These are phyloP conservation scores for Emericellopsis atlantica DNA, from an alignment of 2,329 filamentous ascomycete species.

Conservation along the genomic window DNA sequence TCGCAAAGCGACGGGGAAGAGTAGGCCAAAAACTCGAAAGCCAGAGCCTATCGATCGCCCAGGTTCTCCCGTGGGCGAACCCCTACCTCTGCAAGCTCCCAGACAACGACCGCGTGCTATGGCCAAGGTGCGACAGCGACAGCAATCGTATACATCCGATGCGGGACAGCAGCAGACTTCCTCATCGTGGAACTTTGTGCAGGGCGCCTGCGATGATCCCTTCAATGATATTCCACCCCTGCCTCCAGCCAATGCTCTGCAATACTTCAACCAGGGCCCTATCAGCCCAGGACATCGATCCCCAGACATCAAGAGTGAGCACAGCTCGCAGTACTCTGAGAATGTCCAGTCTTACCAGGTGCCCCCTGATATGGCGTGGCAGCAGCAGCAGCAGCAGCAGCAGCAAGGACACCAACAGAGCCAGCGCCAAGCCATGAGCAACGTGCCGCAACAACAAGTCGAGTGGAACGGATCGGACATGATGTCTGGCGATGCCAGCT, in stretches of 20 bases:
- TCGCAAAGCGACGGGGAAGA: constrained; percentile 19
- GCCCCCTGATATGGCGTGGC: constrained; percentile 8
- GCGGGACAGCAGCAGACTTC: constrained; percentile 10
- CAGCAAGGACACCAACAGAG: constrained; percentile 7
- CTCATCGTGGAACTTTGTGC: constrained; percentile 16
- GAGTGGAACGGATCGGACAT: constrained; percentile 1
- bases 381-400: constrained; percentile 9
- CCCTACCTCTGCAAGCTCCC: constrained; percentile 16
- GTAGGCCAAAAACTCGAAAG: constrained; percentile 17
- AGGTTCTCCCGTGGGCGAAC: constrained; percentile 18
- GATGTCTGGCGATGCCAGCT: constrained; percentile 12
- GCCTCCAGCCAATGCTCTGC: constrained; percentile 10
- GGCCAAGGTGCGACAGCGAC: constrained; percentile 5
- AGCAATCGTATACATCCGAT: background rate
- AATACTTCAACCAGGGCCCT: constrained; percentile 15
- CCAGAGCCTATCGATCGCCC: constrained; percentile 8
- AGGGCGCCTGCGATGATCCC: constrained; percentile 24
- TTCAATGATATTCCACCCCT: constrained; percentile 18
- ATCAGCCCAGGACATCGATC: constrained; percentile 25
- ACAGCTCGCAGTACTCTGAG: constrained; percentile 12
- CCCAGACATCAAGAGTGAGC: constrained; percentile 19
- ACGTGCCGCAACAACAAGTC: constrained; percentile 6
- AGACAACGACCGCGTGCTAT: constrained; percentile 16
- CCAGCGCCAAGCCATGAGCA: constrained; percentile 2
- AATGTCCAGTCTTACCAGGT: constrained; percentile 6